phyloP scores from a whole-genome alignment of 345 rosid species.

The Punica granatum region DNA sequence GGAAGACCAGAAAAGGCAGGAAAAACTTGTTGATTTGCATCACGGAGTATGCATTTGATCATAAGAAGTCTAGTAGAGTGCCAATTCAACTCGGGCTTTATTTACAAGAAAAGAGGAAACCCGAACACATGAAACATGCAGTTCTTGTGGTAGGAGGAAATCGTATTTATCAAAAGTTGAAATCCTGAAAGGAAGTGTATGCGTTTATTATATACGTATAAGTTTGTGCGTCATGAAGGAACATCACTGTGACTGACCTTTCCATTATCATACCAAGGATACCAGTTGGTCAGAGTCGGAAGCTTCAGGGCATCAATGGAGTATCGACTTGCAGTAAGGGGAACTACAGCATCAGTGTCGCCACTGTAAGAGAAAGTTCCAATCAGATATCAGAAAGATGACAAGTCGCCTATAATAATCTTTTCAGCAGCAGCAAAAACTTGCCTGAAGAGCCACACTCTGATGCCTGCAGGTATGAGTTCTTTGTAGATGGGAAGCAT shows the following conservation, averaged over 20 bases:
- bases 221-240: neutral
- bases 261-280: slow-evolving; percentile 68
- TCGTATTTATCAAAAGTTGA: too few relatives aligned
- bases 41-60: too few relatives aligned
- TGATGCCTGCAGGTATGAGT: slow-evolving; percentile 71
- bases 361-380: slow-evolving; percentile 42
- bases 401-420: neutral
- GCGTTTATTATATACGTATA: too few relatives aligned
- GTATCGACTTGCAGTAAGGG: slow-evolving; percentile 82
- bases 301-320: slow-evolving; percentile 76
- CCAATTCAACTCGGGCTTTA: too few relatives aligned
- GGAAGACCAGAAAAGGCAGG: neutral
- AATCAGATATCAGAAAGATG: neutral
- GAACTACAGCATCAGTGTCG: slow-evolving; percentile 84
- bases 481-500: slow-evolving; percentile 93
- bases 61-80: too few relatives aligned
- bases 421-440: neutral
- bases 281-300: slow-evolving; percentile 64
- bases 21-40: too few relatives aligned
- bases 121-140: too few relatives aligned
- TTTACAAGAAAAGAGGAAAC: too few relatives aligned
- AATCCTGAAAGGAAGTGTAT: too few relatives aligned
- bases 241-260: slow-evolving; percentile 26
- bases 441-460: slow-evolving; percentile 86
- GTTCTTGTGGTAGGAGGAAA: too few relatives aligned